Evolutionary conservation across 805 yeast species (phyloP).

Genomic region (Candida xyloterini): DNA sequence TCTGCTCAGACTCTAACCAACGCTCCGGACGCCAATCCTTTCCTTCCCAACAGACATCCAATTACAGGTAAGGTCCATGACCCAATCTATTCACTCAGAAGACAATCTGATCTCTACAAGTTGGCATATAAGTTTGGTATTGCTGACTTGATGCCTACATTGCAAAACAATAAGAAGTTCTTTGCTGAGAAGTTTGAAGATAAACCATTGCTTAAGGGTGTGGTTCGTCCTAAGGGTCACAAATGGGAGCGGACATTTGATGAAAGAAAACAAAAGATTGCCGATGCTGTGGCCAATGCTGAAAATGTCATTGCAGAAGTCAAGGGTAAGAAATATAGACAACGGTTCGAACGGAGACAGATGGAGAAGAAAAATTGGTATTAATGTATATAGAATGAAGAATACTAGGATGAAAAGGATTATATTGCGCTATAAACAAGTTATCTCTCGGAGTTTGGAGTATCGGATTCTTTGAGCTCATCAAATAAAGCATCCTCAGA

Average conservation of each 20-base stretch:
- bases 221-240: conserved; percentile 72
- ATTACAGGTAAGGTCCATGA: conserved; percentile 73
- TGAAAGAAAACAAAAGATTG: conserved; percentile 57
- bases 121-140: conserved; percentile 81
- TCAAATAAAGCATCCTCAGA: conserved; percentile 25
- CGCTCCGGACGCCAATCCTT: conserved; percentile 80
- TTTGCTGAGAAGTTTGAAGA: conserved; percentile 71
- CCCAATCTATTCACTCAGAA: conserved; percentile 74
- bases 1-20: conserved; percentile 59
- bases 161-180: conserved; percentile 61
- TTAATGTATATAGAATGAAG: conserved; percentile 18
- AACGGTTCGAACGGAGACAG: conserved; percentile 43
- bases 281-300: conserved; percentile 60
- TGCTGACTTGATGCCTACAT: conserved; percentile 68
- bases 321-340: conserved; percentile 52
- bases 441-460: not conserved
- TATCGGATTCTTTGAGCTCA: conserved; percentile 13
- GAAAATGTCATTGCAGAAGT: conserved; percentile 66
- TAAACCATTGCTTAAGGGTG: conserved; percentile 74
- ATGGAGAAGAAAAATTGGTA: conserved; percentile 37
- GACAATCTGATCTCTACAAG: conserved; percentile 81
- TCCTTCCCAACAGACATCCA: conserved; percentile 80
- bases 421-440: conserved; percentile 12
- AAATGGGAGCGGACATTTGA: conserved; percentile 70
- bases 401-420: not conserved